Percentiles rank a stretch among this genome's conserved stretches.
These are phyloP conservation scores for Ganoderma multipileum DNA, from an alignment of 1,284 basidiomycete species.

Conservation along the genomic window DNA sequence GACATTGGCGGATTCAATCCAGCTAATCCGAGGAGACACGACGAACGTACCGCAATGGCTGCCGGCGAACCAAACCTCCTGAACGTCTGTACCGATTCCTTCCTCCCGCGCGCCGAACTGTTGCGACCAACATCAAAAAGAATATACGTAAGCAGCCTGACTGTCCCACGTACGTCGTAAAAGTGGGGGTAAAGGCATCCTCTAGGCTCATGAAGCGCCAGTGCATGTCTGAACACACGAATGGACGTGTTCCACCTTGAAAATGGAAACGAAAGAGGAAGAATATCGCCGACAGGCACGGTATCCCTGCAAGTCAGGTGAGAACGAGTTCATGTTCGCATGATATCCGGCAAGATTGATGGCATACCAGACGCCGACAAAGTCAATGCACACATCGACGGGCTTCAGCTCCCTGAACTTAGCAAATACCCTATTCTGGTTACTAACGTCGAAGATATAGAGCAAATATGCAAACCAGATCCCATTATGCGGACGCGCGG, in stretches of 20 bases:
- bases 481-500: constrained; percentile 41
- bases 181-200: constrained; percentile 63
- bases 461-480: constrained; percentile 48
- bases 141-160: too few relatives aligned
- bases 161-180: constrained; percentile 36
- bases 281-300: constrained; percentile 52
- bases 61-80: constrained; percentile 62
- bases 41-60: constrained; percentile 53
- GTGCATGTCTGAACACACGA: constrained; percentile 68
- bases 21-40: background rate
- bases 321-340: background rate
- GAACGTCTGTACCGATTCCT: constrained; percentile 46
- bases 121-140: background rate
- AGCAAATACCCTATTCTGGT: constrained; percentile 36
- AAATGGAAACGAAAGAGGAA: constrained; percentile 56
- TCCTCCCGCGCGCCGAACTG: constrained; percentile 13
- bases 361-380: constrained; percentile 61
- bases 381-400: constrained; percentile 45
- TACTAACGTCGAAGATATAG: constrained; percentile 43
- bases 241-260: constrained; percentile 64
- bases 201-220: constrained; percentile 71
- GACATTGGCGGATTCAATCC: background rate
- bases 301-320: constrained; percentile 45
- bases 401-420: constrained; percentile 55
- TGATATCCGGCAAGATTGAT: background rate